Percentiles rank a stretch among this genome's conserved stretches.
Conservation (phyloP, 352 stramenopile species). For the Elongisporangium anandrum region DNA sequence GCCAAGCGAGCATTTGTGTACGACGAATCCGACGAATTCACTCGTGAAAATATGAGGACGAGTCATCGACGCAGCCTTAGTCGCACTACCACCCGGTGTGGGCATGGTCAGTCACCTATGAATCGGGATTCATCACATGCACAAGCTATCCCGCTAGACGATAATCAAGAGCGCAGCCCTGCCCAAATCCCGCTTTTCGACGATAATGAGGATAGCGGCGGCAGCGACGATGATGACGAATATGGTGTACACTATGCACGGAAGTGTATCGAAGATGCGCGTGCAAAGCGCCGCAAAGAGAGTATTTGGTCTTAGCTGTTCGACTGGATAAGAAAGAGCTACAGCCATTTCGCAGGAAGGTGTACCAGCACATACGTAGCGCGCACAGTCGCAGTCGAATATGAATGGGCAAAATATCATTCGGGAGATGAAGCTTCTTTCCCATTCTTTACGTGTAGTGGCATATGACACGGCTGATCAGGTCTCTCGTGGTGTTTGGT, state of each 20-base stretch:
- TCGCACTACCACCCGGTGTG: background rate
- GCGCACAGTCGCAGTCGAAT: slow-evolving; percentile 5
- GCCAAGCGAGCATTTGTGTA: background rate
- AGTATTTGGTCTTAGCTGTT: slow-evolving; percentile 9
- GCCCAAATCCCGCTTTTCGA: slow-evolving; percentile 3
- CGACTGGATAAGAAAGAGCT: slow-evolving; percentile 3
- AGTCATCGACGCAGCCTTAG: slow-evolving; percentile 4
- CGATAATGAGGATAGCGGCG: background rate
- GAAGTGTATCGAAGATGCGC: slow-evolving; percentile 32
- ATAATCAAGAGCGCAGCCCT: slow-evolving; percentile 2
- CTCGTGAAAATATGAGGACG: background rate
- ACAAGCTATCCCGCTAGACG: slow-evolving; percentile 1
- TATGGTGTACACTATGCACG: slow-evolving; percentile 26
- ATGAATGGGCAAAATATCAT: background rate
- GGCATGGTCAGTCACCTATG: background rate
- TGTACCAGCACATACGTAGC: slow-evolving; percentile 7
- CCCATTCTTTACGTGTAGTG: slow-evolving; percentile 13
- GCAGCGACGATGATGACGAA: slow-evolving; percentile 8
- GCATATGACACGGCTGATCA: background rate
- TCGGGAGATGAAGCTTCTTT: slow-evolving; percentile 6
- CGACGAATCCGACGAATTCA: background rate
- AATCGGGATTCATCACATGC: background rate
- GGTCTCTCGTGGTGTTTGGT: slow-evolving; percentile 19
- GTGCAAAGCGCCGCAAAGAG: slow-evolving; percentile 35
- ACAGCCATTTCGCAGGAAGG: too few relatives aligned